Evolutionary conservation across 1,284 basidiomycete species (phyloP), one percentile per base, ranked within the genome.

Genomic region (Rhodotorula glutinis): DNA sequence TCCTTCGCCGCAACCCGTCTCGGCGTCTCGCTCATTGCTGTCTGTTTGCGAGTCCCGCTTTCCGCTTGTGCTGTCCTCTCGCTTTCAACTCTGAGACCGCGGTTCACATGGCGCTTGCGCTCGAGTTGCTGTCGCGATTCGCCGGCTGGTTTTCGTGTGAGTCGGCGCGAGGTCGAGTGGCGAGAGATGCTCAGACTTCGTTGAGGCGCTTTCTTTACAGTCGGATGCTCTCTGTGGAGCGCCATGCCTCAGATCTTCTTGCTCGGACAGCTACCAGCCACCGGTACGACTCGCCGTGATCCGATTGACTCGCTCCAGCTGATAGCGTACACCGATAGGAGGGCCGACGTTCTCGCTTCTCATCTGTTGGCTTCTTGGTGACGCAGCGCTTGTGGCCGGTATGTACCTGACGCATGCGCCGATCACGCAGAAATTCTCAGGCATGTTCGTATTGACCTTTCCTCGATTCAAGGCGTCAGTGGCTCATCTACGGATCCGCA

Each of bases 151-250:
- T 54, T 1, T 66, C 65, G 1, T 49, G 65, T 66, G 30, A 30
- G 60, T 43, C 23, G 3, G 4, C 0, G 43, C 21, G 23, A 11
- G n/a, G 21, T 13, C 21, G n/a, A 21, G 23, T 10, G 13, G n/a
- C 46, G 46, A 21, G 46, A 47, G 23, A 47, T 10, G 21, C 46
- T 21, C 21, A 23, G 21, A 4, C 13, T 21, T 47, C 23, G n/a
- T 21, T n/a, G 1, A 9, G 11, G n/a, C 46, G 14, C 23, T 25
- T n/a, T n/a, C 25, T 11, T 4, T 4, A 8, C 46, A 66, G 65
- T 62, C 13, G 65, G 57, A 2, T 66, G 57, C 53, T 62, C 65
- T 2, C 7, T 66, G 29, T 66, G 60, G 65, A 62, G 47, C 57
- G 60, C 52, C 1, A 38, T 62, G 10, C 65, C 65, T 11, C 65